Conservation (phyloP, 768 basidiomycete species). For the Calocera viscosa region DNA sequence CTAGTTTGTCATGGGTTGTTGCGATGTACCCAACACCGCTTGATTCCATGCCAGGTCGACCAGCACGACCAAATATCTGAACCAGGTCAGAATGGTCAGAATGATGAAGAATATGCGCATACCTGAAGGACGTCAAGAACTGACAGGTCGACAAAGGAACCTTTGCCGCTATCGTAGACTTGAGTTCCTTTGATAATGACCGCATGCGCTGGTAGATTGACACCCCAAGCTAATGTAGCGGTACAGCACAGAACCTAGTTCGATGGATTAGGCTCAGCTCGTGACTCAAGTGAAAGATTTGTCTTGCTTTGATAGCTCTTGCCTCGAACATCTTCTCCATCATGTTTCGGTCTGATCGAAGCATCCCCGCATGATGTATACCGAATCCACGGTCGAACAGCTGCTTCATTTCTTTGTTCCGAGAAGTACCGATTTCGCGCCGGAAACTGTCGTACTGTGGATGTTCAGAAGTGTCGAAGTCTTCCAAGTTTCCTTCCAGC, state of each 20-base stretch:
- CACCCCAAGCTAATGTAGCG: slow-evolving; percentile 97
- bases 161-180: slow-evolving; percentile 82
- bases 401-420: slow-evolving; percentile 94
- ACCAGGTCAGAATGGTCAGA: neutral
- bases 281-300: too few species aligned
- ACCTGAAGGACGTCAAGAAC: slow-evolving; percentile 76
- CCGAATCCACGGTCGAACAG: slow-evolving; percentile 88
- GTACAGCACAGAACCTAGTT: slow-evolving; percentile 90
- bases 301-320: slow-evolving; percentile 69
- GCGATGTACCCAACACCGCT: slow-evolving; percentile 97
- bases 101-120: slow-evolving; percentile 15
- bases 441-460: slow-evolving; percentile 67
- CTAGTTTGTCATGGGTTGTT: slow-evolving; percentile 83
- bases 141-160: slow-evolving; percentile 82
- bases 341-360: slow-evolving; percentile 84
- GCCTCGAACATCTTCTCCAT: slow-evolving; percentile 91
- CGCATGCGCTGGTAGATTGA: slow-evolving; percentile 98
- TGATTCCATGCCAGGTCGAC: slow-evolving; percentile 70
- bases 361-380: slow-evolving; percentile 98
- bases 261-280: neutral
- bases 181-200: slow-evolving; percentile 97
- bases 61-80: slow-evolving; percentile 92
- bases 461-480: slow-evolving; percentile 73
- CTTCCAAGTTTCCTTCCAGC: slow-evolving; percentile 55
- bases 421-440: slow-evolving; percentile 60